phyloP scores from a whole-genome alignment of 73 alveolate species.

The Vitrella brassicaformis region DNA sequence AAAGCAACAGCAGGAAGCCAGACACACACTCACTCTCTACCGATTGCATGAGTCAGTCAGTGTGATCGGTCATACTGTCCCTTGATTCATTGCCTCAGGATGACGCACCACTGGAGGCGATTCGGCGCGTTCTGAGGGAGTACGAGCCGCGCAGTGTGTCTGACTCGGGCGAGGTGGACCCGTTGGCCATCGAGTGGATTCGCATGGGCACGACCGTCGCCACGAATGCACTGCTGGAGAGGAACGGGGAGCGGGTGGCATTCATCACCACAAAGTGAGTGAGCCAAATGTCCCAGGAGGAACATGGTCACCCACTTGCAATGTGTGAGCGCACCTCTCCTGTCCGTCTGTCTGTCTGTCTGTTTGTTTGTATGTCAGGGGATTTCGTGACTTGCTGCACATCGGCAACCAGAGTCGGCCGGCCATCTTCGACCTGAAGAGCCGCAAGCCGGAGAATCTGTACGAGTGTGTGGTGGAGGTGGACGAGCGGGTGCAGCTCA shows the following conservation, averaged over 20 bases:
- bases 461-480: constrained; percentile 62
- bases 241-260: constrained; percentile 66
- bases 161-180: too few species aligned
- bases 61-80: too few species aligned
- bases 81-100: too few species aligned
- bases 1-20: too few species aligned
- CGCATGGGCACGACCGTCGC: constrained; percentile 85
- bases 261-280: constrained; percentile 54
- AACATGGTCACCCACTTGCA: too few species aligned
- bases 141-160: too few species aligned
- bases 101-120: constrained; percentile 77
- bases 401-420: constrained; percentile 71
- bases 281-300: too few species aligned
- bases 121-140: constrained; percentile 51
- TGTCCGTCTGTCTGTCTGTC: too few species aligned
- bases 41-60: too few species aligned
- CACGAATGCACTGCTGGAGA: constrained; percentile 78
- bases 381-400: constrained; percentile 59
- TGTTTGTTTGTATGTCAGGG: too few species aligned
- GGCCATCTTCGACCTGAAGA: constrained; percentile 52
- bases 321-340: too few species aligned
- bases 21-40: too few species aligned
- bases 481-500: constrained; percentile 54
- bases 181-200: constrained; percentile 30
- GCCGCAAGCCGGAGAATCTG: constrained; percentile 45